phyloP scores from a whole-genome alignment of 176 grass and related monocot genomes.

The Tillandsia leiboldiana region DNA sequence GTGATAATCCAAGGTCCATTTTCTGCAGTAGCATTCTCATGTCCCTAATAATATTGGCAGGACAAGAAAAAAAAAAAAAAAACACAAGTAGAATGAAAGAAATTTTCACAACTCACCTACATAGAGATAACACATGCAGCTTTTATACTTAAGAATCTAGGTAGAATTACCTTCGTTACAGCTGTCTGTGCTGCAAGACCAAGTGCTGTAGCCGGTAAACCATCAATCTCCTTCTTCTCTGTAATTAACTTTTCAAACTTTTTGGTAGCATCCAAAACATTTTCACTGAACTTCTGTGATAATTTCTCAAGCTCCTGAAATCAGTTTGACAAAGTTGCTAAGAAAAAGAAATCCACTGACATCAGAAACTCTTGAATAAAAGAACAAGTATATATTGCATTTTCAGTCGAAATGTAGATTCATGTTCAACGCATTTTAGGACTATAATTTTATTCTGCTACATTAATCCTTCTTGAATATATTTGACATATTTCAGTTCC shows the following conservation, averaged over 20 bases:
- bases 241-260: conserved; percentile 83
- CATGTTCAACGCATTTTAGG: background rate
- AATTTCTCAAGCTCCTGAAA: conserved; percentile 93
- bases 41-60: conserved; percentile 38
- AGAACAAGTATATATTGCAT: background rate
- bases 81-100: background rate
- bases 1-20: conserved; percentile 93
- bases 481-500: too few species aligned
- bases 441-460: too few species aligned
- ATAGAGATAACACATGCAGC: background rate
- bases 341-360: background rate
- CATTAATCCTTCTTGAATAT: too few species aligned
- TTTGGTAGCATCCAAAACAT: conserved; percentile 92
- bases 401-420: background rate
- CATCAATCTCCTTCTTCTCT: conserved; percentile 85
- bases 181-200: conserved; percentile 83
- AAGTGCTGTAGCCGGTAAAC: conserved; percentile 68
- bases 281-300: conserved; percentile 86
- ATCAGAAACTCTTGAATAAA: background rate
- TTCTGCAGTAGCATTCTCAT: conserved; percentile 86
- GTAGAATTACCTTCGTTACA: conserved; percentile 46
- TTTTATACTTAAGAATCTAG: background rate
- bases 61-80: background rate
- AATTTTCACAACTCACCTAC: background rate
- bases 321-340: background rate